Evolutionary conservation across 108 stramenopile genomes (phyloP), one percentile per base, ranked within the genome.

Genomic region (Fragilariopsis cylindrus): DNA sequence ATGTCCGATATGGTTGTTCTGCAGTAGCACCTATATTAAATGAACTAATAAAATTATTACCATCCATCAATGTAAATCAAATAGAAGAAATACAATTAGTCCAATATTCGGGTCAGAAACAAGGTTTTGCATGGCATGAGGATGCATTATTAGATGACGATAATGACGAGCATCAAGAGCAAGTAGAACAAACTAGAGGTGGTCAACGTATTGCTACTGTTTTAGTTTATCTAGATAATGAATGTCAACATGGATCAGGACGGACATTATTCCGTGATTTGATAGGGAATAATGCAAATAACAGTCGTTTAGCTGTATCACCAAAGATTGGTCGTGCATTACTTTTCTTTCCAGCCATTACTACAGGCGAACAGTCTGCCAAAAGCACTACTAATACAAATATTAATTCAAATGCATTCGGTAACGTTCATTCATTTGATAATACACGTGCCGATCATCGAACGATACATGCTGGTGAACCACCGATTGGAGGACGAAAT

Each of bases 61-160:
- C 58, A 41, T 9, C 58, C 58, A 9, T 60, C 3, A 11, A 30
- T 40, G 12, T 30, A 40, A 60, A 18, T 40, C 58, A 9, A 5
- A 60, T 60, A 30, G 58, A 60, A 40, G 58, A 60, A 40, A 40
- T 60, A 5, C 58, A 60, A 18, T 40, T 60, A 40, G 58, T 60
- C 19, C 16, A 40, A 40, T 60, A 60, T n/a, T 30, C 58, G 40
- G 58, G 58, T 5, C 4, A 5, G 40, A 7, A 8, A 5, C 58
- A 60, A 40, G 58, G 58, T 7, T 60, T 60, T 30, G n/a, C 58
- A n/a, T 60, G 58, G 58, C 58, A 60, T 40, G 58, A 60, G 58
- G 58, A 60, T 40, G 16, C 58, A 4, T 40, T 56, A 8, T 30
- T 30, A 30, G 30, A 30, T 30, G 30, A 30, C 30, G 30, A 30